Evolutionary conservation across 768 basidiomycete genomes (phyloP).

Genomic region (Scleroderma citrinum): DNA sequence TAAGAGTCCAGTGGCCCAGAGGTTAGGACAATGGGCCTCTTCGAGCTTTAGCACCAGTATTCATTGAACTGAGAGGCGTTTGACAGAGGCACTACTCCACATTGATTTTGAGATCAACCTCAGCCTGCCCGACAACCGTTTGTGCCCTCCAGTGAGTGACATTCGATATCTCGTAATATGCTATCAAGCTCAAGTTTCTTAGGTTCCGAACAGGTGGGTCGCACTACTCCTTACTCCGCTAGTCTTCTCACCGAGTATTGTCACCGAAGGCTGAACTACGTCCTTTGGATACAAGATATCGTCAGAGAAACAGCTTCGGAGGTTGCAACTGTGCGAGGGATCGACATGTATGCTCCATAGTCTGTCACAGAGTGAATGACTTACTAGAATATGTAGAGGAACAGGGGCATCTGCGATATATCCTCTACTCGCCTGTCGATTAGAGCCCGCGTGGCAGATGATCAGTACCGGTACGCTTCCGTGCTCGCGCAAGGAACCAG

Average conservation of each 20-base stretch:
- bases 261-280: conserved; percentile 67
- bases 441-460: conserved; percentile 52
- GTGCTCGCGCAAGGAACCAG: neutral
- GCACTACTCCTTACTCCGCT: neutral
- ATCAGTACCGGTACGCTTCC: conserved; percentile 56
- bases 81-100: conserved; percentile 74
- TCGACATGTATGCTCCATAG: conserved; percentile 61
- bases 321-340: conserved; percentile 36
- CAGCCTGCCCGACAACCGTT: conserved; percentile 57
- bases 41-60: conserved; percentile 2
- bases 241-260: neutral
- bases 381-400: conserved; percentile 44
- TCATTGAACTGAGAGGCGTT: conserved; percentile 40
- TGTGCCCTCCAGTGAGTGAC: conserved; percentile 78
- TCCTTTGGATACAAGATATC: conserved; percentile 80
- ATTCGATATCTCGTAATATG: conserved; percentile 1
- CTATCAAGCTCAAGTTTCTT: neutral
- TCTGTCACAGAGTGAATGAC: neutral
- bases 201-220: conserved; percentile 72
- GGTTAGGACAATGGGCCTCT: conserved; percentile 34
- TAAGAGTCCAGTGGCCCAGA: conserved; percentile 60
- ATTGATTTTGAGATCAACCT: conserved; percentile 68
- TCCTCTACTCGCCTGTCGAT: conserved; percentile 62
- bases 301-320: conserved; percentile 28
- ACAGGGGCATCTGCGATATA: conserved; percentile 92